Conservation (phyloP, 305 asterid species). For the Fraxinus nigra region DNA sequence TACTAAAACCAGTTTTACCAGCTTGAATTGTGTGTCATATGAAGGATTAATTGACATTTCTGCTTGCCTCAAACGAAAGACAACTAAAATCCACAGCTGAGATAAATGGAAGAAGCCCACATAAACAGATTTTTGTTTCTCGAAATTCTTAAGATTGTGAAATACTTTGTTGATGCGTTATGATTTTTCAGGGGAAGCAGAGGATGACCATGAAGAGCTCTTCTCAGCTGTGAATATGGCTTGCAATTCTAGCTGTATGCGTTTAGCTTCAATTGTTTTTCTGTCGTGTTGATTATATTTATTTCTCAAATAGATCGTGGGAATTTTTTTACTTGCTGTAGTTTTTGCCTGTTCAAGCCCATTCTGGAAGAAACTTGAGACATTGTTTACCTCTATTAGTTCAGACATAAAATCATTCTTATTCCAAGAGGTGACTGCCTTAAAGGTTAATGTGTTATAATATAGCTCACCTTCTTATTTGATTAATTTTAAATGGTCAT, state of each 20-base stretch:
- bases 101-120: conserved; percentile 1
- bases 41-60: neutral
- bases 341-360: conserved; percentile 73
- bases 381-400: conserved; percentile 60
- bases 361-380: conserved; percentile 81
- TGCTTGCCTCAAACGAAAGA: neutral
- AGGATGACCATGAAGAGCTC: conserved; percentile 89
- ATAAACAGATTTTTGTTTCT: neutral
- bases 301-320: conserved; percentile 3
- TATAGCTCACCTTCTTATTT: neutral
- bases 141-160: conserved; percentile 3
- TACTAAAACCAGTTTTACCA: conserved; percentile 7
- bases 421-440: conserved; percentile 58
- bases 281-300: neutral
- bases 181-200: conserved; percentile 72
- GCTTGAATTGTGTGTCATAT: neutral
- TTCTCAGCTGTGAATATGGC: conserved; percentile 68
- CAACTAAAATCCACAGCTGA: neutral
- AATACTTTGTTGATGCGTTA: conserved; percentile 13
- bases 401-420: conserved; percentile 61
- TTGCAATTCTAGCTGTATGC: conserved; percentile 60
- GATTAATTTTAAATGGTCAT: neutral
- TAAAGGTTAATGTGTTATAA: conserved; percentile 19
- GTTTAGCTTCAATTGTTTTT: conserved; percentile 14
- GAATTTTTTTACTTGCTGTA: conserved; percentile 29